Conservation (phyloP, 164 flowering plant species). For the Aristolochia fimbriata region DNA sequence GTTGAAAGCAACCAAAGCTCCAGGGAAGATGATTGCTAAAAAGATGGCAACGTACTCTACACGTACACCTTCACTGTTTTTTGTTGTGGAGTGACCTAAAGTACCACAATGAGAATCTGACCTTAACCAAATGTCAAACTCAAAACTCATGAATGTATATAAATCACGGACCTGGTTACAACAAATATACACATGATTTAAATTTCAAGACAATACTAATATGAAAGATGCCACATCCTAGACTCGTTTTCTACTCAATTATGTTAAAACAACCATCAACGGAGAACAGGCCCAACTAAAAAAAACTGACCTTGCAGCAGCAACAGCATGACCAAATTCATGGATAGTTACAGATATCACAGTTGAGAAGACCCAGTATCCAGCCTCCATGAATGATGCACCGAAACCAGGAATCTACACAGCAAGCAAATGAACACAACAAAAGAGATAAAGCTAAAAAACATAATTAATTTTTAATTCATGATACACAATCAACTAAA, state of each 20-base stretch:
- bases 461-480: neutral
- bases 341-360: slow-evolving; percentile 53
- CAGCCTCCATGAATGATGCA: slow-evolving; percentile 42
- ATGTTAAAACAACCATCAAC: neutral
- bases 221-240: neutral
- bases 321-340: slow-evolving; percentile 83
- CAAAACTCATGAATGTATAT: neutral
- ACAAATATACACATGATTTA: no score
- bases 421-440: neutral
- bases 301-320: slow-evolving; percentile 72
- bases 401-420: slow-evolving; percentile 33
- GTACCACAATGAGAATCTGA: slow-evolving; percentile 27
- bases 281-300: neutral
- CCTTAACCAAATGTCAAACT: slow-evolving; percentile 11
- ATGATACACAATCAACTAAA: neutral
- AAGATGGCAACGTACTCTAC: slow-evolving; percentile 78
- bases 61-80: slow-evolving; percentile 78
- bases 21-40: slow-evolving; percentile 68
- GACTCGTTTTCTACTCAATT: neutral
- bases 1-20: slow-evolving; percentile 82
- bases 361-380: slow-evolving; percentile 42
- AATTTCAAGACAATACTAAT: no score
- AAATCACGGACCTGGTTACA: neutral
- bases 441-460: neutral
- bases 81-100: slow-evolving; percentile 26